phyloP scores from a whole-genome alignment of 78 protist genomes.

The Dictyostelium discoideum region DNA sequence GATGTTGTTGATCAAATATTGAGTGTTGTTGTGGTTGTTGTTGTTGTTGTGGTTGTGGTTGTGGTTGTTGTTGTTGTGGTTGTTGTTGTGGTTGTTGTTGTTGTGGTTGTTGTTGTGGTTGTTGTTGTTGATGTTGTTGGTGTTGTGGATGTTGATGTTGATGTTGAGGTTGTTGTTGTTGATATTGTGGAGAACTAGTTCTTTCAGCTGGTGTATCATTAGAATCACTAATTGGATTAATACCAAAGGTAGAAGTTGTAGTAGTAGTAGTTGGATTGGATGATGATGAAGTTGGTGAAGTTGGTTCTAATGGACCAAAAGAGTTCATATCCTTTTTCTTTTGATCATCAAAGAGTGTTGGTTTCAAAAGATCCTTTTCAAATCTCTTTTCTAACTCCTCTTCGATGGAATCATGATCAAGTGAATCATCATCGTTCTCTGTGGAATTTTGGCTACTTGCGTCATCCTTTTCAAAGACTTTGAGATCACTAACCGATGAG shows the following conservation, averaged over 20 bases:
- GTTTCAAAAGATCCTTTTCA: constrained; percentile 29
- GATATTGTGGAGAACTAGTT: constrained; percentile 27
- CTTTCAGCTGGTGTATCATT: neutral
- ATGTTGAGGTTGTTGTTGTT: neutral
- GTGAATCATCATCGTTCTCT: neutral
- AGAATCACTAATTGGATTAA: neutral
- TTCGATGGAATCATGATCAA: constrained; percentile 21
- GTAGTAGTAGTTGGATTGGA: neutral
- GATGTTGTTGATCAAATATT: neutral
- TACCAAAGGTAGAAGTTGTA: neutral
- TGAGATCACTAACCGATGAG: constrained; percentile 4
- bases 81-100: neutral
- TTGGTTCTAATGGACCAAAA: neutral
- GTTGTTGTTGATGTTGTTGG: neutral
- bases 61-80: neutral
- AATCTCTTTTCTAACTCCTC: constrained; percentile 6
- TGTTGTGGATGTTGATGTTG: neutral
- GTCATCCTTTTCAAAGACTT: constrained; percentile 36
- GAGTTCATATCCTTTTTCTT: neutral
- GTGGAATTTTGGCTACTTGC: neutral
- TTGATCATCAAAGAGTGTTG: neutral
- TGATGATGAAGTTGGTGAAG: neutral
- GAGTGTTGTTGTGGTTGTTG: neutral
- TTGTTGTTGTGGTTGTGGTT: neutral
- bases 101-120: neutral